Conservation (phyloP, 371 early-diverging fungal species). For the Amoeboaphelidium protococcarum region DNA sequence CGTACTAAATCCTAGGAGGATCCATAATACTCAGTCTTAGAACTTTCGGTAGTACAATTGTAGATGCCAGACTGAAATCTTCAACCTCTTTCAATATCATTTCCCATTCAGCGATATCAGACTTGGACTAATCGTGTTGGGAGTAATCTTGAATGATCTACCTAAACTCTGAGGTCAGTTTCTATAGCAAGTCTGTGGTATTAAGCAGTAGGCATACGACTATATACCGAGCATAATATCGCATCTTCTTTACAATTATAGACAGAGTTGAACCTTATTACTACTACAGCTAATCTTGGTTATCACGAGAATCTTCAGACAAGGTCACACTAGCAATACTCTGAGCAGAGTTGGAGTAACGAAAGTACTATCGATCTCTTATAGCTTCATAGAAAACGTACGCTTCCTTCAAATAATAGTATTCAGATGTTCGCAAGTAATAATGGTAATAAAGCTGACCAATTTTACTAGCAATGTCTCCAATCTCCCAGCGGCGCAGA, state of each 20-base stretch:
- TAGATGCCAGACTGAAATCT: no score
- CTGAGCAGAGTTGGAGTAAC: neutral
- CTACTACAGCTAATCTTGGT: no score
- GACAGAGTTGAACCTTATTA: no score
- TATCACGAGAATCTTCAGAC: neutral
- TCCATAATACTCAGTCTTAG: no score
- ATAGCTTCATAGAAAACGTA: constrained; percentile 88
- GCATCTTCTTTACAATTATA: constrained; percentile 76
- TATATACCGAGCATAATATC: constrained; percentile 85
- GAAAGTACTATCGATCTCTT: constrained; percentile 72
- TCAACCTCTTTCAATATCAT: no score
- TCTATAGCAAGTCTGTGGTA: no score
- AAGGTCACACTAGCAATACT: neutral
- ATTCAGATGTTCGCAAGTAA: constrained; percentile 70
- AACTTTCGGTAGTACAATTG: no score
- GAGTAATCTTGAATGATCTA: no score
- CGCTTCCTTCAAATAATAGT: constrained; percentile 74
- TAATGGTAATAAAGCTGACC: constrained; percentile 44
- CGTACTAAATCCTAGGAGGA: no score
- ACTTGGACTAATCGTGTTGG: no score
- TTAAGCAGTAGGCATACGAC: constrained; percentile 75
- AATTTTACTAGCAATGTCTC: constrained; percentile 91
- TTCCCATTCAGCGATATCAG: no score
- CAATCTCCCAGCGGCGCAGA: constrained; percentile 85
- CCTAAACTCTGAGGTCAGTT: no score